These are phyloP conservation scores for Acacia acuminata DNA, from an alignment of 306 rosid genomes.

Conservation along the genomic window DNA sequence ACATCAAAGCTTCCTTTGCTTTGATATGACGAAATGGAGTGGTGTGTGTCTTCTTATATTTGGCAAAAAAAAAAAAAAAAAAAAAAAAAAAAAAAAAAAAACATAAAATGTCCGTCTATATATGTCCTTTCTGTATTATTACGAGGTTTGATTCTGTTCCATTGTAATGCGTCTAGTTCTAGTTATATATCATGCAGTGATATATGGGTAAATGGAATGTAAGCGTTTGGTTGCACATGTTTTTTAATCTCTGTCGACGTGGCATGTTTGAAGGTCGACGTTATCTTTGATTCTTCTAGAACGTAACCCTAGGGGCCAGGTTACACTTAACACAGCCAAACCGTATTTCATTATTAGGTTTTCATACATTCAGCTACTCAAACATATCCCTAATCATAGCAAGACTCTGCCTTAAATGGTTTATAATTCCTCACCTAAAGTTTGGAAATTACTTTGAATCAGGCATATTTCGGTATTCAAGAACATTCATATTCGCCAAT, in stretches of 20 bases:
- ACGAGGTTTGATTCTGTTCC: conserved; percentile 24
- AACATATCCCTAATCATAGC: background rate
- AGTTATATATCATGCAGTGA: conserved; percentile 14
- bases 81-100: no score
- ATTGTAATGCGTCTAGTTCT: background rate
- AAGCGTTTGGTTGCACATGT: background rate
- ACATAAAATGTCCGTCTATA: background rate
- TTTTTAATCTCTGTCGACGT: background rate
- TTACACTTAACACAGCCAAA: background rate
- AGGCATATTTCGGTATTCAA: background rate
- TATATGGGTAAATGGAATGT: background rate
- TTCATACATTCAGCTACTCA: background rate
- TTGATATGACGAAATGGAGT: conserved; percentile 30
- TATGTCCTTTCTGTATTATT: conserved; percentile 32
- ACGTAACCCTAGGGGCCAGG: background rate
- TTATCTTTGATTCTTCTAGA: background rate
- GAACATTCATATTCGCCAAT: background rate
- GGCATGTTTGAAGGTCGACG: background rate
- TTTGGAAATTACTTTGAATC: background rate
- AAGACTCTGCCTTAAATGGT: background rate
- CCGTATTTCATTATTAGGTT: background rate
- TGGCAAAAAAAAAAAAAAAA: background rate
- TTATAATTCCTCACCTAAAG: background rate
- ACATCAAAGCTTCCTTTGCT: conserved; percentile 35
- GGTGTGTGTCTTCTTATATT: conserved; percentile 15